phyloP scores from a whole-genome alignment of 352 stramenopile species.

The Globisporangium lucens region DNA sequence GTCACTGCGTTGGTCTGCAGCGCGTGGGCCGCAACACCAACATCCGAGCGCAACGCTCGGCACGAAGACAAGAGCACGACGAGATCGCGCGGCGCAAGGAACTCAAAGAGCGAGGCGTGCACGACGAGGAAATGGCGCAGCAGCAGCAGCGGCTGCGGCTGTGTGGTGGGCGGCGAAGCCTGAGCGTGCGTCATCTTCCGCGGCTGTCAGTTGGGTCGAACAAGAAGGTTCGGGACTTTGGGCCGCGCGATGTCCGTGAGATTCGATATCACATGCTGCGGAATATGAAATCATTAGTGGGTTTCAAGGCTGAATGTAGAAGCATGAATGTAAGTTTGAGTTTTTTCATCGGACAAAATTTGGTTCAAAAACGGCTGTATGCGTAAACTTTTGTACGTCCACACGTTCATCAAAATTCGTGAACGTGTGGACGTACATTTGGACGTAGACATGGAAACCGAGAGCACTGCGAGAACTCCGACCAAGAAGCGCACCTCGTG shows the following conservation, averaged over 20 bases:
- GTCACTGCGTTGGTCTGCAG: conserved; percentile 6
- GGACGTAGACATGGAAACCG: too few species aligned
- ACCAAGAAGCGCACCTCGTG: too few species aligned
- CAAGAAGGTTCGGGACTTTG: conserved; percentile 4
- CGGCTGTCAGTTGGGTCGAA: conserved; percentile 3
- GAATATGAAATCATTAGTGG: background rate
- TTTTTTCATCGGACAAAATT: too few species aligned
- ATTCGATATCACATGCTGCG: background rate
- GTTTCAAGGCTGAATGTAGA: too few species aligned
- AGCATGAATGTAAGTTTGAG: too few species aligned
- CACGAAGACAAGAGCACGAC: too few species aligned
- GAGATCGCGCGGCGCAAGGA: too few species aligned
- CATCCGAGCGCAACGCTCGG: background rate
- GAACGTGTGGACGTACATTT: too few species aligned
- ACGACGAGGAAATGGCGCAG: conserved; percentile 3
- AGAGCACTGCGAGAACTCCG: too few species aligned
- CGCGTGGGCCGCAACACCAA: conserved; percentile 2
- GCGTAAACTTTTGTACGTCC: too few species aligned
- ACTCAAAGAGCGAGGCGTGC: background rate
- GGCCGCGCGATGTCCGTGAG: background rate
- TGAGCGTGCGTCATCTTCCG: conserved; percentile 2
- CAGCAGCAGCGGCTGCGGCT: background rate
- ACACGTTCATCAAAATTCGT: too few species aligned
- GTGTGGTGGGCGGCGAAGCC: background rate
- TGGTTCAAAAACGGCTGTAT: too few species aligned